A percentile compares a stretch with the other conserved stretches of the same genome.
These are phyloP conservation scores for Dryas integrifolia DNA, from an alignment of 331 rosid species.

Conservation along the genomic window DNA sequence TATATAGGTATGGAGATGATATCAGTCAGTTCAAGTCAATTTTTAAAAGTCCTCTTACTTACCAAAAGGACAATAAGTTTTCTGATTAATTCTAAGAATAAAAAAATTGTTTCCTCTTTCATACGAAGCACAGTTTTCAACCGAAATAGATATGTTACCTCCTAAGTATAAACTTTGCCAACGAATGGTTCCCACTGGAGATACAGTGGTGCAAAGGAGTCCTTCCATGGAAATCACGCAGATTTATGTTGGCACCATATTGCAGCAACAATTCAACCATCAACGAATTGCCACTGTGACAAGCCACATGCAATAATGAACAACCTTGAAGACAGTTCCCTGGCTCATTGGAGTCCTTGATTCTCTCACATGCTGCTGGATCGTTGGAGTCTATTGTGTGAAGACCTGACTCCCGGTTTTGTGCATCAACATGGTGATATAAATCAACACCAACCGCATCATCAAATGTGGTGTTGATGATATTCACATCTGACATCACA, in stretches of 20 bases:
- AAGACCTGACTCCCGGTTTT: slow-evolving; percentile 14
- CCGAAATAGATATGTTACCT: slow-evolving; percentile 46
- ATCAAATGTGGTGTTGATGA: slow-evolving; percentile 57
- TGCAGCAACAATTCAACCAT: slow-evolving; percentile 93
- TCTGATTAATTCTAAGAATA: neutral
- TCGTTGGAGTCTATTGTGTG: slow-evolving; percentile 36
- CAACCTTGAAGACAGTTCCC: slow-evolving; percentile 69
- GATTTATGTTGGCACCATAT: slow-evolving; percentile 77
- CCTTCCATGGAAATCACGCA: slow-evolving; percentile 74
- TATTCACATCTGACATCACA: slow-evolving; percentile 48
- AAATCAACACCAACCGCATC: slow-evolving; percentile 36
- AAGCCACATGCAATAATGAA: slow-evolving; percentile 82
- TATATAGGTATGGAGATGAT: neutral
- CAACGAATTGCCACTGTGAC: slow-evolving; percentile 49
- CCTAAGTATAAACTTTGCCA: slow-evolving; percentile 83
- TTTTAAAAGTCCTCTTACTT: neutral
- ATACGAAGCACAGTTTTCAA: neutral
- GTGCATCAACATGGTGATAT: slow-evolving; percentile 39
- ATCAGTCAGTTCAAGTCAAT: neutral
- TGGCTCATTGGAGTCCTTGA: slow-evolving; percentile 40
- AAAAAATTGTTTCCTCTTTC: too few species aligned
- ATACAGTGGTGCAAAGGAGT: slow-evolving; percentile 94
- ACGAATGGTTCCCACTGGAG: slow-evolving; percentile 50
- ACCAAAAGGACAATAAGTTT: neutral
- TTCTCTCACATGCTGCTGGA: slow-evolving; percentile 53